Base-by-base conservation (phyloP, 73 alveolate genomes). In the Paramecium pentaurelia region DNA sequence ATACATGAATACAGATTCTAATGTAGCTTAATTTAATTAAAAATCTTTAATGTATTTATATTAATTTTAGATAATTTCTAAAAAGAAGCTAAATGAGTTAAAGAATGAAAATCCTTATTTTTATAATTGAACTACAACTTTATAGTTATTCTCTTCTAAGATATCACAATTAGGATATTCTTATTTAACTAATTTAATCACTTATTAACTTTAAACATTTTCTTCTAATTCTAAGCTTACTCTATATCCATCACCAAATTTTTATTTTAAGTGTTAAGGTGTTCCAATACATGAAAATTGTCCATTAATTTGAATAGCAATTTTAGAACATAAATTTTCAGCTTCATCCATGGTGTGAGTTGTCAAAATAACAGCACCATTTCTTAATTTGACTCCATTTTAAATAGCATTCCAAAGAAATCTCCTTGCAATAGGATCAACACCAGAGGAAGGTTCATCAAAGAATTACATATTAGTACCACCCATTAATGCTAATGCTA, bases 281-380 rank as follows among this genome's bases (percentile, higher is more conserved):
- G 98, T 88, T 18, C 99, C 99, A 51, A 94, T 71, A 77, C 99
- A 97, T 40, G 59, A 92, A 70, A 97, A 90, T 37, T 77, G 38
- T 44, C 99, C 98, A 68, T 94, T 90, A n/a, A 97, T 95, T 86
- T 95, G 45, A 32, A 97, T 97, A 12, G 97, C 99, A 54, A 97
- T 93, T 86, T 94, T 95, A 77, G 97, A 97, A 77, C 99, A 95
- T 49, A 97, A 91, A 51, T 95, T 92, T 87, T 97, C 99, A 25
- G 98, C 99, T 37, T 92, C 95, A 83, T 92, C 95, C 95, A 86
- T 92, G 6, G 95, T 71, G 28, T 86, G 95, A 14, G 95, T 92
- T 11, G 95, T 92, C 59, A 92, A 60, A 51, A 92, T 92, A 28
- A 92, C 93, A 12, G 95, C 70, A 7, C 89, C 47, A 22, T 92